phyloP scores from a whole-genome alignment of 2,329 filamentous ascomycete species.

The Ceratocystis papillata region DNA sequence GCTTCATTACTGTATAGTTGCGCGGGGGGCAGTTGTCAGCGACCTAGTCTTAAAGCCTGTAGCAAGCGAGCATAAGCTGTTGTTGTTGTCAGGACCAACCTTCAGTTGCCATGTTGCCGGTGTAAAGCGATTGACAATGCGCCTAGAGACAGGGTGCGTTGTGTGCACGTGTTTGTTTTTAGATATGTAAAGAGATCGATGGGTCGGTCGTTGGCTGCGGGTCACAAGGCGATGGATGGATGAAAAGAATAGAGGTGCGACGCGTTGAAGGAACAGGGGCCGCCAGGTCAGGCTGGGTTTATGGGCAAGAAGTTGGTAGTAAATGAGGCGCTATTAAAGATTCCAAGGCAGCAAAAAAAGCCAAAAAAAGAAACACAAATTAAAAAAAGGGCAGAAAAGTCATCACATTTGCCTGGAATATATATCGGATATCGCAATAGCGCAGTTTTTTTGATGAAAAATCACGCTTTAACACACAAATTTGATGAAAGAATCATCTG shows the following conservation, averaged over 20 bases:
- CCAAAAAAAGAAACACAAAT: not conserved
- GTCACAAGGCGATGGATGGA: not conserved
- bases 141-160: not conserved
- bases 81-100: not conserved
- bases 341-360: not conserved
- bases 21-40: not conserved
- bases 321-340: not conserved
- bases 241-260: conserved; percentile 32
- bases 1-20: conserved; percentile 4
- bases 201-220: not conserved
- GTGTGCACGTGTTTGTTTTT: not conserved
- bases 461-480: not conserved
- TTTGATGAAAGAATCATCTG: not conserved
- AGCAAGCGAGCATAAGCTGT: not conserved
- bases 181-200: not conserved
- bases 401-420: not conserved
- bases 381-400: not conserved
- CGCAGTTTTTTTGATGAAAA: not conserved
- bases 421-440: not conserved
- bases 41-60: not conserved
- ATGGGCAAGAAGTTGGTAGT: not conserved
- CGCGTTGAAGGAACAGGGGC: conserved; percentile 32
- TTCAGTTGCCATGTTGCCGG: not conserved
- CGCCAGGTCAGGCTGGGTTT: not conserved
- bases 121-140: not conserved